Percentiles rank a stretch among this genome's conserved stretches.
Conservation (phyloP, 169 alveolate genomes). For the Hepatocystis sp. region DNA sequence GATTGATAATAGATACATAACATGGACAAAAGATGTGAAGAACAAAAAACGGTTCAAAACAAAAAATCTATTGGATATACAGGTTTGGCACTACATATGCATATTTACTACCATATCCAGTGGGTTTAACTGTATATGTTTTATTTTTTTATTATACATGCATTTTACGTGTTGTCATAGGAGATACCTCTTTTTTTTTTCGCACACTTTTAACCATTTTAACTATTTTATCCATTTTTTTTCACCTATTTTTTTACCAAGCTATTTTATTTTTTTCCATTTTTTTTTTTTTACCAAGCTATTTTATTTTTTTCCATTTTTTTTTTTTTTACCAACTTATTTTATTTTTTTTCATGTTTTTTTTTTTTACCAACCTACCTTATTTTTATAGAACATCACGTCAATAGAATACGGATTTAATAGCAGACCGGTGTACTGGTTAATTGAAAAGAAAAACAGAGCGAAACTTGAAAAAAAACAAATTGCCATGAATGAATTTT, state of each 20-base stretch:
- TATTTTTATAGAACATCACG: constrained; percentile 33
- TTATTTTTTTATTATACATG: too few species aligned
- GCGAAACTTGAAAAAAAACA: constrained; percentile 26
- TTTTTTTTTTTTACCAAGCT: neutral
- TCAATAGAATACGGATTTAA: constrained; percentile 44
- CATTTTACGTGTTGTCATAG: too few species aligned
- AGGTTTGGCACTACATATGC: too few species aligned
- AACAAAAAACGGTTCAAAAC: constrained; percentile 22
- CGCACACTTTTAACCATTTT: too few species aligned
- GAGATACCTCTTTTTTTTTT: too few species aligned
- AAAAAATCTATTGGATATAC: constrained; percentile 45
- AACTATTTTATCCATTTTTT: too few species aligned
- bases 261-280: too few species aligned
- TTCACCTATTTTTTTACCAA: too few species aligned
- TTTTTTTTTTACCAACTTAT: neutral
- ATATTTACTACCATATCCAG: too few species aligned
- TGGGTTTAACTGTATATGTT: too few species aligned
- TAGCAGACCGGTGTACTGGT: constrained; percentile 75
- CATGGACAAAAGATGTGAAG: constrained; percentile 24
- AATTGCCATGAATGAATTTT: constrained; percentile 18
- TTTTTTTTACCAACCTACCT: neutral
- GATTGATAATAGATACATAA: constrained; percentile 20
- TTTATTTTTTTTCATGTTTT: neutral
- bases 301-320: neutral
- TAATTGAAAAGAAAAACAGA: constrained; percentile 52